Evolutionary conservation across 257 asterid species (phyloP).

Genomic region (Anisodus tanguticus): DNA sequence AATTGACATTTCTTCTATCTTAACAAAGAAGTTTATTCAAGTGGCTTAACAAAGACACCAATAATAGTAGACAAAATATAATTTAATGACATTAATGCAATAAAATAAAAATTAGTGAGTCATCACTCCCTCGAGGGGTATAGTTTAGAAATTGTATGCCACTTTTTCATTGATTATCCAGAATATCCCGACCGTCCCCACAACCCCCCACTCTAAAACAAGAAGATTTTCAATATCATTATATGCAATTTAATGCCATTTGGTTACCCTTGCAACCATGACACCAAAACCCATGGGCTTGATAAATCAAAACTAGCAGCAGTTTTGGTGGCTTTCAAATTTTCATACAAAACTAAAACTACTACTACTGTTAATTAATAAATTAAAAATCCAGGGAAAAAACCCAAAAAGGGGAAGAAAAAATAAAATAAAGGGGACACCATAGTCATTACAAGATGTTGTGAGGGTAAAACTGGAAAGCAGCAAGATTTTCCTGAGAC

Average conservation of each 20-base stretch:
- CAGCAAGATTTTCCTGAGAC: background rate
- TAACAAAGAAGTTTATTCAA: background rate
- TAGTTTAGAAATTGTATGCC: background rate
- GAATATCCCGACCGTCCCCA: background rate
- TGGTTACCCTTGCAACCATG: slow-evolving; percentile 30
- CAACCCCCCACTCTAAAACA: background rate
- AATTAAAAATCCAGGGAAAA: background rate
- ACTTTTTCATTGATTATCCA: background rate
- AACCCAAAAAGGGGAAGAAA: background rate
- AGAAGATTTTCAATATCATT: background rate
- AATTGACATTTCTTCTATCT: background rate
- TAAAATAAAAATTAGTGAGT: background rate
- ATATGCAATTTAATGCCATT: slow-evolving; percentile 28
- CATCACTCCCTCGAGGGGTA: background rate
- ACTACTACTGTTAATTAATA: background rate
- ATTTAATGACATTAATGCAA: background rate
- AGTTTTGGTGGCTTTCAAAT: slow-evolving; percentile 11
- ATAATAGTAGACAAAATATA: background rate
- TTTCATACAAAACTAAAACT: background rate
- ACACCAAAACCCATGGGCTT: slow-evolving; percentile 44
- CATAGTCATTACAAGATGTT: slow-evolving; percentile 35
- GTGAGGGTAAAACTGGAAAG: slow-evolving; percentile 53
- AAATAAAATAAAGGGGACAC: slow-evolving; percentile 14
- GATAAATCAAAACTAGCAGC: slow-evolving; percentile 38
- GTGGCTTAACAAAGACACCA: background rate